Percentiles rank a stretch among this genome's conserved stretches.
phyloP scores from a whole-genome alignment of 2,329 filamentous ascomycete genomes.

The Sporothrix curviconia region DNA sequence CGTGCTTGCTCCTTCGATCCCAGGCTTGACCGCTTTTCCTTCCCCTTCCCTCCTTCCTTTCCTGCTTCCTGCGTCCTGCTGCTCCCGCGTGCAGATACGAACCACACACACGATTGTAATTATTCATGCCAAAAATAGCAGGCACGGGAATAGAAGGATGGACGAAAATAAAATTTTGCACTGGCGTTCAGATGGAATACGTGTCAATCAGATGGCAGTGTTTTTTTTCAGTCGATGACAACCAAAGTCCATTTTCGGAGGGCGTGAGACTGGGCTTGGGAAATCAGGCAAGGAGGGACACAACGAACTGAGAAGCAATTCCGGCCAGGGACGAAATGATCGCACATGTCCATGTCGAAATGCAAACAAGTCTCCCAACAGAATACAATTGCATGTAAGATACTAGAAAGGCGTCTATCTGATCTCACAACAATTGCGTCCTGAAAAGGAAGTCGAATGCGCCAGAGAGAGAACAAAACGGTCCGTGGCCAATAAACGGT shows the following conservation, averaged over 20 bases:
- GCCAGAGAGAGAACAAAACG: neutral
- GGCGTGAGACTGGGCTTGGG: neutral
- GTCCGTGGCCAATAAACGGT: neutral
- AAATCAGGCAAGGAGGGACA: neutral
- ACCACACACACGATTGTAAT: neutral
- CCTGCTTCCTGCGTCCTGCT: neutral
- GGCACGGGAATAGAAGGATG: neutral
- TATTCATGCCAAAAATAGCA: neutral
- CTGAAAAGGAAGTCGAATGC: neutral
- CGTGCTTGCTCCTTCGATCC: neutral
- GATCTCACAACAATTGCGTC: too few species aligned
- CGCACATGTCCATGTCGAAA: neutral
- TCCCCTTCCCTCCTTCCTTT: neutral
- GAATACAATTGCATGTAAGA: too few species aligned
- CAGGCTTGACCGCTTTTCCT: constrained; percentile 1
- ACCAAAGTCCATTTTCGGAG: neutral
- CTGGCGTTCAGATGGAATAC: too few species aligned
- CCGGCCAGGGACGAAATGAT: neutral
- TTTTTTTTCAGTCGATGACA: too few species aligned
- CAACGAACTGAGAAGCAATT: neutral
- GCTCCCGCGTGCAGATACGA: neutral
- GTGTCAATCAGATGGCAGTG: too few species aligned
- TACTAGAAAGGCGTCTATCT: too few species aligned
- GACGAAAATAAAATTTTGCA: neutral
- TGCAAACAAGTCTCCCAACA: too few species aligned